Evolutionary conservation across 352 stramenopile genomes (phyloP).

Genomic region (Phytophthora megakarya): DNA sequence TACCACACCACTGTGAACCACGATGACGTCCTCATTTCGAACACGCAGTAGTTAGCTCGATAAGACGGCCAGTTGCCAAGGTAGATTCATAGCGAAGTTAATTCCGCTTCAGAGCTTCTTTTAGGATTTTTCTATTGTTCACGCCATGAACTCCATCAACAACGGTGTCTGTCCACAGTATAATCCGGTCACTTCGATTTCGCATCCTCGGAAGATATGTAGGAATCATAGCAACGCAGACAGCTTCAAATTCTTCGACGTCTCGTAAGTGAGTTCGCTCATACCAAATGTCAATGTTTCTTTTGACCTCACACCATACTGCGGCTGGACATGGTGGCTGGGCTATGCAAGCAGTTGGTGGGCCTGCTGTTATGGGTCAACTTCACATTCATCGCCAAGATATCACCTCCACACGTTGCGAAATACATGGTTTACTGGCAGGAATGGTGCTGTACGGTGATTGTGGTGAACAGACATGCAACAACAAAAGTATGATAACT

Average conservation of each 20-base stretch:
- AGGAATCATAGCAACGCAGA: background rate
- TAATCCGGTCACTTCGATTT: no score
- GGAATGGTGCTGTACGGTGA: no score
- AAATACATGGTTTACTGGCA: constrained; percentile 4
- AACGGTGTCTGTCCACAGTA: background rate
- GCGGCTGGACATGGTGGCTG: no score
- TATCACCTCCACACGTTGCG: constrained; percentile 13
- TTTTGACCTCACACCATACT: background rate
- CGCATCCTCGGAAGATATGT: constrained; percentile 5
- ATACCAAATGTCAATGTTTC: constrained; percentile 16
- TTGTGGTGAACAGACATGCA: constrained; percentile 1
- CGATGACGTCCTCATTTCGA: background rate
- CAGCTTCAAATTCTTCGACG: constrained; percentile 1
- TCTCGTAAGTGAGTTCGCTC: constrained; percentile 1
- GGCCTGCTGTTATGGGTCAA: background rate
- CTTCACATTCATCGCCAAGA: background rate
- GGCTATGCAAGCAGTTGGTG: background rate
- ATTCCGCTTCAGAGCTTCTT: background rate
- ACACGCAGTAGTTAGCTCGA: background rate
- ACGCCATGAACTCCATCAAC: constrained; percentile 1
- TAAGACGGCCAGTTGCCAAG: background rate
- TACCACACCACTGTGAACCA: background rate
- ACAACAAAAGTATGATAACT: constrained; percentile 12
- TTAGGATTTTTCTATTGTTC: background rate
- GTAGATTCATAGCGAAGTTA: background rate